These are phyloP conservation scores for Carex scoparia DNA, from an alignment of 176 grass and related monocot species.

Conservation along the genomic window DNA sequence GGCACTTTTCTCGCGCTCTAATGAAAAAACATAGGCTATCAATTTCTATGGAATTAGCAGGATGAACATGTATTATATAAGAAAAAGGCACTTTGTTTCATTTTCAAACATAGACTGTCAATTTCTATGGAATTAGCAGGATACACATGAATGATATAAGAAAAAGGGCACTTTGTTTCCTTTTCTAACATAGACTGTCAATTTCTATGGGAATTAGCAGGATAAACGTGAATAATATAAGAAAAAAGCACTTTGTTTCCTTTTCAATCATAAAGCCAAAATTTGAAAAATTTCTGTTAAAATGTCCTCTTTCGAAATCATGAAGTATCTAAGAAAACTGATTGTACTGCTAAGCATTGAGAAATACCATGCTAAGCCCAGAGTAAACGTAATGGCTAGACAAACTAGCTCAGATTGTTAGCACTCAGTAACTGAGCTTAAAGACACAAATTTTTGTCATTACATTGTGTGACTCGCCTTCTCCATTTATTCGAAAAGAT, in stretches of 20 bases:
- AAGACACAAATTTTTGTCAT: not conserved
- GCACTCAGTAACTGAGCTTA: not conserved
- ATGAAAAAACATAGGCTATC: conserved; percentile 19
- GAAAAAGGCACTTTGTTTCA: not conserved
- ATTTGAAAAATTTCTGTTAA: not conserved
- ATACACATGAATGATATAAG: not conserved
- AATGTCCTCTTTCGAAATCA: not conserved
- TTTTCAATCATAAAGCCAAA: not conserved
- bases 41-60: conserved; percentile 16
- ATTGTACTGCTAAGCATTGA: not conserved
- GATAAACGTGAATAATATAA: not conserved
- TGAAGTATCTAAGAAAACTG: not conserved
- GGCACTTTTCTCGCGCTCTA: conserved; percentile 93
- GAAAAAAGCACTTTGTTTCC: not conserved
- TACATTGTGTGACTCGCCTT: not conserved
- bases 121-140: conserved; percentile 9
- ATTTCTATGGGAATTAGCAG: conserved; percentile 9
- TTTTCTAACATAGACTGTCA: conserved; percentile 8
- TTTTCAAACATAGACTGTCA: conserved; percentile 17
- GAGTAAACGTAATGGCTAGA: not conserved
- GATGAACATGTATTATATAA: not conserved
- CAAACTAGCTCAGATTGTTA: not conserved
- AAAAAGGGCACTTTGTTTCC: not conserved
- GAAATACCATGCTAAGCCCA: not conserved
- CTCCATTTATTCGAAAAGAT: not conserved